Evolutionary conservation across 192 early-diverging fungal genomes (phyloP), one percentile per base, ranked within the genome.

Genomic region (Lobosporangium transversale): DNA sequence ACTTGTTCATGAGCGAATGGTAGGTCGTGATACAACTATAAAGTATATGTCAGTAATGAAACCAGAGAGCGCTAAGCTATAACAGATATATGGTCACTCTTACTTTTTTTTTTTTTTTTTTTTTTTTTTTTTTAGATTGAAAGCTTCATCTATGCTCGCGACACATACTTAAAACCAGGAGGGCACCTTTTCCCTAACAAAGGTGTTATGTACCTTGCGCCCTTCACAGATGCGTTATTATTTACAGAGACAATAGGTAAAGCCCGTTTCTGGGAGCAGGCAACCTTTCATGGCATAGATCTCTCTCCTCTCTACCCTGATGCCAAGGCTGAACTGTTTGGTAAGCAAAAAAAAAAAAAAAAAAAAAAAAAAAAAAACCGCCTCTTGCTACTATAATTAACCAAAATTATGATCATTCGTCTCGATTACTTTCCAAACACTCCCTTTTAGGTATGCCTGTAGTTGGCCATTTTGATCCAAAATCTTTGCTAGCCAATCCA

Each of bases 1-100:
- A 32, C 86, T 99, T 57, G 91, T 99, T 51, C 97, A 99, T 61
- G 97, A 99, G 78, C 88, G 97, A 33, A 99, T 99, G 97, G 84
- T 92, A 62, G 62, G 85, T 78, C n/a, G n/a, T n/a, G n/a, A n/a
- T 7, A 40, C 37, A 40, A 40, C 37, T 40, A n/a, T n/a, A n/a
- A n/a, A n/a, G n/a, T n/a, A n/a, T n/a, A n/a, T n/a, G n/a, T n/a
- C n/a, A n/a, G n/a, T n/a, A n/a, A n/a, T n/a, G n/a, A n/a, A n/a
- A n/a, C n/a, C n/a, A n/a, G n/a, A n/a, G n/a, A n/a, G n/a, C n/a
- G n/a, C n/a, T n/a, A n/a, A n/a, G n/a, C n/a, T n/a, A n/a, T n/a
- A n/a, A n/a, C n/a, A n/a, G n/a, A n/a, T n/a, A n/a, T n/a, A n/a
- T n/a, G n/a, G n/a, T n/a, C n/a, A n/a, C n/a, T n/a, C n/a, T n/a